Percentiles rank a stretch among this genome's conserved stretches.
Evolutionary conservation across 2,329 filamentous ascomycete species (phyloP).

Genomic region (Magnaporthiopsis poae): DNA sequence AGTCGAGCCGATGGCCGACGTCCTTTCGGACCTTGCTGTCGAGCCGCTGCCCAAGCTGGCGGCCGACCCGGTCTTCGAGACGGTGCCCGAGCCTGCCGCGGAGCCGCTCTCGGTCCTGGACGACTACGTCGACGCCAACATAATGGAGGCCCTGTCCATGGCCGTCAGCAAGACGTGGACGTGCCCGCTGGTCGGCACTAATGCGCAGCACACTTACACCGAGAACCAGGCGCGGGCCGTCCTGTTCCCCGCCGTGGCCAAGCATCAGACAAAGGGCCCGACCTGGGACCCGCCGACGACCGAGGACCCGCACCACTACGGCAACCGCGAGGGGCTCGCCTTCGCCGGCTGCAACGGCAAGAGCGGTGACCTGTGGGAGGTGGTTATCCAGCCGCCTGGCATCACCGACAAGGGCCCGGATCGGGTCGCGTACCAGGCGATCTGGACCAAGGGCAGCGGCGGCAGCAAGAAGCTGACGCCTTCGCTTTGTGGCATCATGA

Average conservation of each 20-base stretch:
- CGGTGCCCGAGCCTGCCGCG: too few species aligned
- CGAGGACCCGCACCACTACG: background rate
- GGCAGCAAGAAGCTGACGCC: background rate
- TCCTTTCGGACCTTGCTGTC: too few species aligned
- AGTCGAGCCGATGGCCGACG: too few species aligned
- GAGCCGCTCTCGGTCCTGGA: too few species aligned
- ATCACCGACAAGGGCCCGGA: background rate
- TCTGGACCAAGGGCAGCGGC: background rate
- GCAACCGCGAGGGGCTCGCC: background rate
- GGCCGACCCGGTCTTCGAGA: too few species aligned
- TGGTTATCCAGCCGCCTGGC: background rate
- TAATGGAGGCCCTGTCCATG: background rate
- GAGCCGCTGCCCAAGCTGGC: too few species aligned
- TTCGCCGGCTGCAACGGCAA: background rate
- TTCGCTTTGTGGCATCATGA: background rate
- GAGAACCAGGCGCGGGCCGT: background rate
- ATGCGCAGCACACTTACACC: background rate
- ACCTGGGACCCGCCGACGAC: background rate
- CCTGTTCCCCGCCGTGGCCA: background rate
- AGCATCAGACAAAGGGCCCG: background rate
- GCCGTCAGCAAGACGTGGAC: background rate
- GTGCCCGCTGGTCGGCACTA: background rate
- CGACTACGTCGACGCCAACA: too few species aligned
- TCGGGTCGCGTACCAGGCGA: background rate
- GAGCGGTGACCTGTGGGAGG: background rate